Conservation (phyloP, 352 stramenopile species). For the Phytophthora gonapodyides region DNA sequence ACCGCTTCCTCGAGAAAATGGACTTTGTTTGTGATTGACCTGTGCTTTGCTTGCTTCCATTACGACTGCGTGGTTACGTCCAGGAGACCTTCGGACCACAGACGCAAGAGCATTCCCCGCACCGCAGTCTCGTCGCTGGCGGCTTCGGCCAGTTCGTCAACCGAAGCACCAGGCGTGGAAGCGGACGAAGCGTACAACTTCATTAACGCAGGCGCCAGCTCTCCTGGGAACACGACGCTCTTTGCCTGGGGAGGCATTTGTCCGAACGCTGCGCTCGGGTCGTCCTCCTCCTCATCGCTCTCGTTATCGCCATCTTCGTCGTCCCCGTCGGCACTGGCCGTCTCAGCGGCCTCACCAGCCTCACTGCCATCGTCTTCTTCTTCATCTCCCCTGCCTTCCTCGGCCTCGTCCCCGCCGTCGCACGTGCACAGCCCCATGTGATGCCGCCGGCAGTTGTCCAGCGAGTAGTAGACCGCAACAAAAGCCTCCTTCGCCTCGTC, state of each 20-base stretch:
- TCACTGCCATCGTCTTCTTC: constrained; percentile 38
- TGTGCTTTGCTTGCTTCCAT: constrained; percentile 13
- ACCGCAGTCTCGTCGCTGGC: constrained; percentile 62
- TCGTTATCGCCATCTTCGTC: constrained; percentile 40
- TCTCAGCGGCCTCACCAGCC: constrained; percentile 22
- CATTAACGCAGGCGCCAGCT: constrained; percentile 61
- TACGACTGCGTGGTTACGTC: constrained; percentile 35
- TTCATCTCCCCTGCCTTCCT: constrained; percentile 27
- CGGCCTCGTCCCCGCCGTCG: constrained; percentile 32
- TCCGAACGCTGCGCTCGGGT: constrained; percentile 37
- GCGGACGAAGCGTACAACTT: constrained; percentile 67
- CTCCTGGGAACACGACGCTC: constrained; percentile 68
- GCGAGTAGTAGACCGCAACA: constrained; percentile 73
- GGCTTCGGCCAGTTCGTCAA: constrained; percentile 52
- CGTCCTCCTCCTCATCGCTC: constrained; percentile 37
- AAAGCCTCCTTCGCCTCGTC: constrained; percentile 65
- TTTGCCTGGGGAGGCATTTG: constrained; percentile 49
- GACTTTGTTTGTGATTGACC: constrained; percentile 54
- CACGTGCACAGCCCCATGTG: constrained; percentile 88
- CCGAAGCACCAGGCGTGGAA: constrained; percentile 20
- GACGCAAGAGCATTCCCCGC: constrained; percentile 78
- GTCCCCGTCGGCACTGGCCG: constrained; percentile 34
- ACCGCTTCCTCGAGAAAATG: constrained; percentile 34
- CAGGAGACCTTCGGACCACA: constrained; percentile 79
- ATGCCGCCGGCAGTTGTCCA: constrained; percentile 77